Evolutionary conservation across 768 basidiomycete species (phyloP), one percentile per base, ranked within the genome.

Genomic region (Suillus lakei): DNA sequence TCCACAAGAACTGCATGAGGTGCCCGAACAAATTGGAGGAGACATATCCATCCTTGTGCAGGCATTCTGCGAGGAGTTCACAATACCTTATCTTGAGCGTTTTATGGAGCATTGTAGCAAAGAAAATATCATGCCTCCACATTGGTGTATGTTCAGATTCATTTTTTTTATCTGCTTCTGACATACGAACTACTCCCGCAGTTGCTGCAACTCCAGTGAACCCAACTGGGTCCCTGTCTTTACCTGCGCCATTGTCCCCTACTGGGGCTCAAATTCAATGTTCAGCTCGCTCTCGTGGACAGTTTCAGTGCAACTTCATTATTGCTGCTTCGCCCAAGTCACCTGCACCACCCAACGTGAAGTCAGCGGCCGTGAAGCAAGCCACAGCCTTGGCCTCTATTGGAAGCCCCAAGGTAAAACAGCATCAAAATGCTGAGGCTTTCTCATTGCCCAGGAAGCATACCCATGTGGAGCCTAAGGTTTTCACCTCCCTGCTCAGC

Each of bases 401-500:
- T 1, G 44, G 44, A 34, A 36, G 30, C 46, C 43, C 26, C 23
- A 23, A 46, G 44, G 21, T 46, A 0, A 46, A 46, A 46, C 44
- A 46, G n/a, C 1, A 4, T 46, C 4, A 3, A 46, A 46, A 23
- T 5, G n/a, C 44, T 23, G 44, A 46, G 2, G 10, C 44, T 46
- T 46, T 46, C 44, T 46, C n/a, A n/a, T 46, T 46, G 44, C 9
- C 2, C 0, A 5, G 44, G 10, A 46, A 5, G 1, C 21, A 46
- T 12, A 9, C 10, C 10, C 1, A 2, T 46, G 21, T 21, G 1
- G 10, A 21, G 21, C 44, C n/a, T 2, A 46, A 46, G 44, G 44
- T 46, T 46, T 46, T 46, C 4, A 9, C 28, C 18, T 21, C 61
- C 28, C 43, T 66, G 13, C 56, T 66, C 8, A 66, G 65, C 61